A percentile compares a stretch with the other conserved stretches of the same genome.
Evolutionary conservation across 441 rosid species (phyloP).

Genomic region (Manihot esculenta): DNA sequence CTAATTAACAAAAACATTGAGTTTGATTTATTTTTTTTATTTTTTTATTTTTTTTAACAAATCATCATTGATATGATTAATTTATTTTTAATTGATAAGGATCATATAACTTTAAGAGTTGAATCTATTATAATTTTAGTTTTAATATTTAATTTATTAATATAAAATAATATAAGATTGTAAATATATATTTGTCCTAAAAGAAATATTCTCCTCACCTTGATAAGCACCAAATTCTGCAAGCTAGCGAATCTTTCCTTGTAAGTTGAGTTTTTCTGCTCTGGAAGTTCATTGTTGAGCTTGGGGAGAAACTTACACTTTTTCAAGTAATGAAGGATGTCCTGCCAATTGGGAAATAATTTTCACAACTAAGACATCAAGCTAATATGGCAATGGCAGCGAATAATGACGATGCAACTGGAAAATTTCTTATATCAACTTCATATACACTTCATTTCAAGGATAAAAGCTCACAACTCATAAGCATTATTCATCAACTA

Average conservation of each 20-base stretch:
- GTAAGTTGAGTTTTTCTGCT: slow-evolving; percentile 55
- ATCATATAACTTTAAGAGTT: no score
- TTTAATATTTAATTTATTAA: no score
- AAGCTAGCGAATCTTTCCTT: slow-evolving; percentile 70
- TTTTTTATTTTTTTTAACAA: no score
- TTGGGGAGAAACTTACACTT: slow-evolving; percentile 81
- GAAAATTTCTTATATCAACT: neutral
- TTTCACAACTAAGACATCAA: neutral
- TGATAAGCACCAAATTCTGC: slow-evolving; percentile 80
- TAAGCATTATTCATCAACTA: neutral
- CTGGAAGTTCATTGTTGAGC: slow-evolving; percentile 80
- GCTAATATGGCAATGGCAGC: neutral
- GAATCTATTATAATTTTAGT: no score
- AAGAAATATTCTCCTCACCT: slow-evolving; percentile 44
- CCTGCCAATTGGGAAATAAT: slow-evolving; percentile 37
- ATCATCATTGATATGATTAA: no score
- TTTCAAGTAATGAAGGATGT: slow-evolving; percentile 51
- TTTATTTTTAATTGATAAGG: no score
- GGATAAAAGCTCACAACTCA: neutral
- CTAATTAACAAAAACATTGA: no score
- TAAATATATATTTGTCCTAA: no score
- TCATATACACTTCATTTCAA: neutral
- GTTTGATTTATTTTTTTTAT: no score
- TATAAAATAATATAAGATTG: no score
- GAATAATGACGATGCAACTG: neutral